Evolutionary conservation across 345 rosid genomes (phyloP).

Genomic region (Melastoma malabathricum): DNA sequence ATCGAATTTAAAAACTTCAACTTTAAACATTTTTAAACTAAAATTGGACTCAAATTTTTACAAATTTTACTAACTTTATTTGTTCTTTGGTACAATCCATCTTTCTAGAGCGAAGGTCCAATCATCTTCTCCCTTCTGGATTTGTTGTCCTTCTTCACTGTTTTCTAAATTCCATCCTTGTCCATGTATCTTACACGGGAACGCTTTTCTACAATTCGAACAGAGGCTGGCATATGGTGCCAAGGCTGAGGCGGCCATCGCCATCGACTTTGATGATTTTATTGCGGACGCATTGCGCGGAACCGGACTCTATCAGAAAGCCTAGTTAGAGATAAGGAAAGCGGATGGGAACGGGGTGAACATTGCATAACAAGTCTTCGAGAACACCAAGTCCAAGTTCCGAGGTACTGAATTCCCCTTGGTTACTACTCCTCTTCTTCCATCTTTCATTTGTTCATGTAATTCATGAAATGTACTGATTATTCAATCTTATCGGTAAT

Average conservation of each 20-base stretch:
- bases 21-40: too few species aligned
- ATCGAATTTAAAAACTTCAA: too few species aligned
- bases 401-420: constrained; percentile 36
- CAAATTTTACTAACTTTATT: too few species aligned
- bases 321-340: constrained; percentile 56
- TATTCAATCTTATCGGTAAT: neutral
- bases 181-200: too few species aligned
- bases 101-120: constrained; percentile 46
- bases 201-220: neutral
- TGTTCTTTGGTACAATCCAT: constrained; percentile 64
- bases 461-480: neutral
- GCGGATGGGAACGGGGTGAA: constrained; percentile 65
- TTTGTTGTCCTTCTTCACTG: neutral
- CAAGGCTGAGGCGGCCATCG: constrained; percentile 63
- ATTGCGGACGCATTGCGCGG: constrained; percentile 52
- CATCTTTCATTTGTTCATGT: too few species aligned
- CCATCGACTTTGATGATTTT: constrained; percentile 74
- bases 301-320: constrained; percentile 49
- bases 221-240: constrained; percentile 62
- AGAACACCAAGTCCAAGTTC: constrained; percentile 72
- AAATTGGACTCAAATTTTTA: too few species aligned
- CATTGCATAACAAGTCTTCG: constrained; percentile 81
- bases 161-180: neutral
- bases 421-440: neutral
- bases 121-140: neutral